These are phyloP conservation scores for Globisporangium canariense DNA, from an alignment of 352 stramenopile genomes.

Conservation along the genomic window DNA sequence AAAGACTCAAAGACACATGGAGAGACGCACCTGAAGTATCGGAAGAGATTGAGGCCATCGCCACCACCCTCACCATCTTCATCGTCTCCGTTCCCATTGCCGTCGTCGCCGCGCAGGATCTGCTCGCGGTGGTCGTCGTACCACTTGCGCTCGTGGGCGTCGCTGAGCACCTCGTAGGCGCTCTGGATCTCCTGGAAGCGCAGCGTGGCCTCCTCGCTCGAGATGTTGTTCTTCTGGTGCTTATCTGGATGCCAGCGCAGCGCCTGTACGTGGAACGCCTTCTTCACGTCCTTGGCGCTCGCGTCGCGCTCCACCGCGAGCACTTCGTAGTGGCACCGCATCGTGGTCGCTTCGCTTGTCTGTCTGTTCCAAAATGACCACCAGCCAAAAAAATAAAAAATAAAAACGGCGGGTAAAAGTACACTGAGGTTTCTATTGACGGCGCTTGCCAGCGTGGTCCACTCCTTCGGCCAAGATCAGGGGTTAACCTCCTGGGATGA, in stretches of 20 bases:
- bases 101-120: conserved; percentile 72
- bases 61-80: conserved; percentile 24
- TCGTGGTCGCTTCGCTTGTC: conserved; percentile 14
- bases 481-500: too few species aligned
- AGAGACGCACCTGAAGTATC: conserved; percentile 63
- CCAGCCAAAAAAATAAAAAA: conserved; percentile 1
- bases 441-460: too few species aligned
- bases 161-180: conserved; percentile 84
- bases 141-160: conserved; percentile 85
- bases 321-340: conserved; percentile 86
- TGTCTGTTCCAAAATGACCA: background rate
- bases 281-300: conserved; percentile 59
- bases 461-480: too few species aligned
- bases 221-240: conserved; percentile 69
- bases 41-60: conserved; percentile 70
- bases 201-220: conserved; percentile 68
- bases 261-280: conserved; percentile 71
- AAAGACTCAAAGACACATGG: background rate
- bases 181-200: conserved; percentile 86
- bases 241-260: conserved; percentile 87
- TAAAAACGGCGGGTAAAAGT: too few species aligned
- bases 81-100: conserved; percentile 21
- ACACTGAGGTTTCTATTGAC: too few species aligned
- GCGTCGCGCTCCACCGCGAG: conserved; percentile 60
- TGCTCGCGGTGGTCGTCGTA: conserved; percentile 88